Base-by-base conservation (phyloP, 1,139 yeast genomes). In the Geotrichum citri-aurantii region DNA sequence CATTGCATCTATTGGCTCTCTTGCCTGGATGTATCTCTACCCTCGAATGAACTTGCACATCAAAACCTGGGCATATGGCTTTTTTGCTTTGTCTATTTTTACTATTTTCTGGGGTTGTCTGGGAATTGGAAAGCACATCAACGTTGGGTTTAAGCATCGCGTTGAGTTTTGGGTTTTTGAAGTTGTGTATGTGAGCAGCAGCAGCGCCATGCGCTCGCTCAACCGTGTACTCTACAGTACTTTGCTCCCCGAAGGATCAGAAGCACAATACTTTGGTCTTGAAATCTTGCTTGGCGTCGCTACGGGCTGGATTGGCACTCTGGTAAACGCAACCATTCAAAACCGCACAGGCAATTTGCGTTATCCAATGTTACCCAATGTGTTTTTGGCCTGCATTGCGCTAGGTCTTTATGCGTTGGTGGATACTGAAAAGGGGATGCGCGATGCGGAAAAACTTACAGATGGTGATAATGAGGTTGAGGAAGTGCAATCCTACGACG, bases 101-200 rank as follows among this genome's bases (percentile, higher is more conserved):
- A 61, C 77, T 1, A 76, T 77, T 60, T 72, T 78, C 44, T 78
- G 81, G 81, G 80, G 79, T 0, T 72, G 77, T 54, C 62, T 78
- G 19, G 81, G 81, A 0, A 74, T 77, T 19, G 71, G 68, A 48
- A 17, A 57, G 0, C 52, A 62, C 14, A 61, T 71, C 1, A 59
- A 55, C n/a, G 67, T 78, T 50, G 81, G 81, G 0, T 77, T 76
- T 69, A 77, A 77, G 62, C 72, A 74, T 58, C 61, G 79, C 23
- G 75, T 79, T 76, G 81, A 78, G 61, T 78, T 77, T 60, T 78
- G 81, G 81, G 49, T 73, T 0, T 75, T 77, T 64, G 79, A 76
- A 54, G 74, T 77, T 0, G 64, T 77, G 3, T 76, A 73, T 59
- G 71, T 76, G 11, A 68, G 73, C 3, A 60, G 77, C 1, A 73